Percentiles rank a stretch among this genome's conserved stretches.
These are phyloP conservation scores for Lunularia cruciata DNA, from an alignment of 225 moss, liverwort and hornwort genomes.

Conservation along the genomic window DNA sequence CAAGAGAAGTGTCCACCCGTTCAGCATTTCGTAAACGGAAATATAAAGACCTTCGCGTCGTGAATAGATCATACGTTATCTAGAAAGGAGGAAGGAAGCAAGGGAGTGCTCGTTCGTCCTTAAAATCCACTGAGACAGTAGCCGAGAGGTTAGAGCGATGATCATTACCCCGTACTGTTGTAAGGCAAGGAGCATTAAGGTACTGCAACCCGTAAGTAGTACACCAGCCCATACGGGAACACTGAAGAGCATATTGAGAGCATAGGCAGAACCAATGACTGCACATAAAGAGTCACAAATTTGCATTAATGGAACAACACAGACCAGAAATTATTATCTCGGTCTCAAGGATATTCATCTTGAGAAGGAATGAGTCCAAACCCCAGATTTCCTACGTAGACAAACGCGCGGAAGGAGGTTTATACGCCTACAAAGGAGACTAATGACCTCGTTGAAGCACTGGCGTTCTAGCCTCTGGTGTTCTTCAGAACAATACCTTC, in stretches of 20 bases:
- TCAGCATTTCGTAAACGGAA: background rate
- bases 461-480: background rate
- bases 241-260: slow-evolving; percentile 49
- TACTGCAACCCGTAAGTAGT: slow-evolving; percentile 48
- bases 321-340: background rate
- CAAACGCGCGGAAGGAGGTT: too few relatives aligned
- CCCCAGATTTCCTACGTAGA: too few relatives aligned
- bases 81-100: too few relatives aligned
- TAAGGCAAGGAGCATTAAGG: slow-evolving; percentile 44
- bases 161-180: slow-evolving; percentile 51
- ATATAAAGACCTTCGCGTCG: too few relatives aligned
- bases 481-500: slow-evolving; percentile 30
- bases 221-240: slow-evolving; percentile 54
- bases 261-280: slow-evolving; percentile 57
- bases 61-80: too few relatives aligned
- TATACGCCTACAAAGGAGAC: too few relatives aligned
- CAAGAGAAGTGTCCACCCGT: slow-evolving; percentile 4
- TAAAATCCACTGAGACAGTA: too few relatives aligned
- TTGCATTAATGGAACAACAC: background rate
- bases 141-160: background rate
- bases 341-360: background rate
- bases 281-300: background rate
- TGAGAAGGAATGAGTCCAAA: background rate
- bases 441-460: too few relatives aligned
- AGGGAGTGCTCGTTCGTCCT: too few relatives aligned